These are phyloP conservation scores for Hemisphaericaspora lyxosophila DNA, from an alignment of 1,139 yeast species.

Conservation along the genomic window DNA sequence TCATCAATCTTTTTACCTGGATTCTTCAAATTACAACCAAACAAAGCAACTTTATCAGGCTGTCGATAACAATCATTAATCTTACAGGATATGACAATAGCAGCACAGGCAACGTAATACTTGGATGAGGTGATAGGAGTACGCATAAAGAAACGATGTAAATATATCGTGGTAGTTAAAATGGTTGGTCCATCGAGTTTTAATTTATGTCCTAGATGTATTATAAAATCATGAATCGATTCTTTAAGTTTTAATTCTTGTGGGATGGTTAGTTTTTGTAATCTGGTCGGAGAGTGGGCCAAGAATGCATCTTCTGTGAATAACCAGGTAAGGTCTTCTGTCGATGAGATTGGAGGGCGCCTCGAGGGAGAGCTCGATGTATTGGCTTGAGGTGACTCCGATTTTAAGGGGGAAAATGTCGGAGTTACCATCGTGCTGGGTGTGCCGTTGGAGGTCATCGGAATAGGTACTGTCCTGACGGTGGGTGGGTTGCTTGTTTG, in stretches of 20 bases:
- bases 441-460: neutral
- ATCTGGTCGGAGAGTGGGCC: slow-evolving; percentile 32
- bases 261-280: slow-evolving; percentile 17
- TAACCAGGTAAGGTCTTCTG: slow-evolving; percentile 30
- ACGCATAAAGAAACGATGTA: slow-evolving; percentile 44
- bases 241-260: slow-evolving; percentile 43
- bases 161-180: slow-evolving; percentile 43
- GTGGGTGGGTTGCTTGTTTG: no score
- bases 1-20: slow-evolving; percentile 33
- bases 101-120: slow-evolving; percentile 48
- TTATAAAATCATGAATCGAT: slow-evolving; percentile 41
- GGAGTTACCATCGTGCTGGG: neutral
- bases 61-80: slow-evolving; percentile 44
- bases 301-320: slow-evolving; percentile 34
- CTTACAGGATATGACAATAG: slow-evolving; percentile 44
- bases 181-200: slow-evolving; percentile 47
- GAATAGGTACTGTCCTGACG: no score
- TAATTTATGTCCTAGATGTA: slow-evolving; percentile 36
- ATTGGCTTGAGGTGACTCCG: neutral
- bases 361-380: neutral
- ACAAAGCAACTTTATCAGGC: slow-evolving; percentile 45
- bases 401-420: neutral
- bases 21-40: slow-evolving; percentile 37
- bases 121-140: slow-evolving; percentile 46
- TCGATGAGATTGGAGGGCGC: neutral